Evolutionary conservation across 352 stramenopile genomes (phyloP), one percentile per base, ranked within the genome.

Genomic region (Pseudoperonospora humuli): DNA sequence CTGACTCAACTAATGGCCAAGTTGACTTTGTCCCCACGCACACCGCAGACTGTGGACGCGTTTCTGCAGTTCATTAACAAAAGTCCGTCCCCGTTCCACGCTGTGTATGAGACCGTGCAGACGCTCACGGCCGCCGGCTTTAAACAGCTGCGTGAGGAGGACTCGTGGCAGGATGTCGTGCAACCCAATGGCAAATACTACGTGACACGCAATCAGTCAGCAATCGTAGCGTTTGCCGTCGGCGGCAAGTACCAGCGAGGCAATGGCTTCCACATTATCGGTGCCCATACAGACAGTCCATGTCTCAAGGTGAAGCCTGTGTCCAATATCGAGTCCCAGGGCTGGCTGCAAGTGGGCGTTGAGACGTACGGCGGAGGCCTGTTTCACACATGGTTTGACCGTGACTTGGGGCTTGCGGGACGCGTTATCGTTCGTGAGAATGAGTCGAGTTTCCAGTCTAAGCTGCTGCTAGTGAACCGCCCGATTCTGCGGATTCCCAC

Each of bases 361-460:
- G 65, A 96, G 75, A 80, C 60, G 62, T 75, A 93, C 64, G 67
- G 80, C 29, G 95, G 96, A 32, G 95, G 92, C 11, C 74, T 98
- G 32, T 98, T 96, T 87, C 90, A 98, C 75, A 98, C 95, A 18
- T 99, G 95, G 95, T 98, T 98, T 53, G 95, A 98, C 68, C 84
- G 96, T 20, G 96, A 99, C 56, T 70, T 98, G 37, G 81, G 84
- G 17, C 66, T 98, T 19, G 89, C 87, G 5, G 95, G 95, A 8
- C 84, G 90, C 35, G 90, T 97, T 10, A 81, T 98, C 25, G 74
- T 98, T 32, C 71, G 85, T 29, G 69, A 95, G 38, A 67, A 50
- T 49, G 81, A 92, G 39, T 64, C 62, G 29, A 78, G 62, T 45
- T 83, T 86, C 42, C 61, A 74, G 45, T 78, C 70, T 13, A 80